Base-by-base conservation (phyloP, 148 eudicot species). In the Rhododendron molle region DNA sequence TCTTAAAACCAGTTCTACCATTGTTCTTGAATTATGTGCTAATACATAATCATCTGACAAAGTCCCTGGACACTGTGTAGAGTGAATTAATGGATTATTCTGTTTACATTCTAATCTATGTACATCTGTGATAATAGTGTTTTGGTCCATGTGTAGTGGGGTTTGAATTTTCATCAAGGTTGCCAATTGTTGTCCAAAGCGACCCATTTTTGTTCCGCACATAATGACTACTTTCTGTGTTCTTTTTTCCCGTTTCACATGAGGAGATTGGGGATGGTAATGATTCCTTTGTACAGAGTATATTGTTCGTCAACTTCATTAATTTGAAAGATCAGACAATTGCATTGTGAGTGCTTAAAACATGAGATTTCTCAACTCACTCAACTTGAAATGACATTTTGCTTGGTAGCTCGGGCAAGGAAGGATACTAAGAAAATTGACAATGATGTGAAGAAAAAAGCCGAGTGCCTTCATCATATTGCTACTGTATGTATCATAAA, bases 401-500 rank as follows among this genome's bases (percentile, higher is more conserved):
- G 85, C 81, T 85, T 89, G 87, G 87, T 90, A 97, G 99, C 99
- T 89, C 98, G 99, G 72, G 99, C 96, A 44, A 93, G 98, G 86
- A 96, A 97, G 87, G 98, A 94, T 88, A 95, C 99, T 69, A 94
- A 87, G 90, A 97, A 90, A 91, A 93, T 97, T 85, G 99, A 97
- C 90, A 78, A 87, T 77, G 85, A 83, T 81, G 96, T 97, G 86
- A 97, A 97, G 93, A 90, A 88, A 83, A 94, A 93, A 89, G 99
- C 99, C 79, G 95, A 94, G 90, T 91, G 90, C 87, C 96, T 97
- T 91, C 94, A 91, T 85, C 94, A 90, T 73, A 86, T 95, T 87
- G 97, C 98, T 87, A 92, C 91, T 82, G 99, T 97, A 94, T 86
- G 92, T 77, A 84, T 21, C 60, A 9, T 14, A 83, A 40, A 60